A percentile compares a stretch with the other conserved stretches of the same genome.
These are phyloP conservation scores for Aspergillaceae sp. DNA, from an alignment of 2,329 filamentous ascomycete species.

Conservation along the genomic window DNA sequence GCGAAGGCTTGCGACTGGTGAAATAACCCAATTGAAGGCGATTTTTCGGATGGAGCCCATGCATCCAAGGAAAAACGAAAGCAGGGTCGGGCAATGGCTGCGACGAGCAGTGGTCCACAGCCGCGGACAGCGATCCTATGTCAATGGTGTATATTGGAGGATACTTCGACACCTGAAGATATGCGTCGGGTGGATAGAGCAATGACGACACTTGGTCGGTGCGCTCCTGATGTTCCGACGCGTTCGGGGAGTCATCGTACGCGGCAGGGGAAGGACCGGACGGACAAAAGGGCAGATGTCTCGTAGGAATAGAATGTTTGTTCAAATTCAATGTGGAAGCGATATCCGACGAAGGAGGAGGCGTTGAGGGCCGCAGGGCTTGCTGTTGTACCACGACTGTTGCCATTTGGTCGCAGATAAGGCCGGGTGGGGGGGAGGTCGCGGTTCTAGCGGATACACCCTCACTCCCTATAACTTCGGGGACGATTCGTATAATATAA, in stretches of 20 bases:
- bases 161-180: slow-evolving; percentile 46
- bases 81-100: slow-evolving; percentile 77
- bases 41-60: slow-evolving; percentile 84
- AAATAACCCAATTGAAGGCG: slow-evolving; percentile 87
- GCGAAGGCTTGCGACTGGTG: slow-evolving; percentile 61
- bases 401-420: slow-evolving; percentile 28
- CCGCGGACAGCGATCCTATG: slow-evolving; percentile 58
- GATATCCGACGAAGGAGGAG: slow-evolving; percentile 37
- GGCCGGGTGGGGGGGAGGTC: background rate
- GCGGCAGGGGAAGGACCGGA: slow-evolving; percentile 59
- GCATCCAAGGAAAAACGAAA: slow-evolving; percentile 92
- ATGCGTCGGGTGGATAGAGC: slow-evolving; percentile 63
- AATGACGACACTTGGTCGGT: slow-evolving; percentile 55
- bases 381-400: slow-evolving; percentile 42
- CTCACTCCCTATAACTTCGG: background rate
- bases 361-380: slow-evolving; percentile 40
- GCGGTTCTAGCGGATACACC: background rate
- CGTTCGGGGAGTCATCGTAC: slow-evolving; percentile 58
- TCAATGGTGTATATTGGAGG: slow-evolving; percentile 65
- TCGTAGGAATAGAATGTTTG: slow-evolving; percentile 65
- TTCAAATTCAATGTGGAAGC: slow-evolving; percentile 50
- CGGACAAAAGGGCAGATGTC: slow-evolving; percentile 83
- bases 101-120: slow-evolving; percentile 65
- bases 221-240: slow-evolving; percentile 41
- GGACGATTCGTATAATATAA: background rate